phyloP scores from a whole-genome alignment of 805 yeast genomes.

The Candida ascalaphidarum region DNA sequence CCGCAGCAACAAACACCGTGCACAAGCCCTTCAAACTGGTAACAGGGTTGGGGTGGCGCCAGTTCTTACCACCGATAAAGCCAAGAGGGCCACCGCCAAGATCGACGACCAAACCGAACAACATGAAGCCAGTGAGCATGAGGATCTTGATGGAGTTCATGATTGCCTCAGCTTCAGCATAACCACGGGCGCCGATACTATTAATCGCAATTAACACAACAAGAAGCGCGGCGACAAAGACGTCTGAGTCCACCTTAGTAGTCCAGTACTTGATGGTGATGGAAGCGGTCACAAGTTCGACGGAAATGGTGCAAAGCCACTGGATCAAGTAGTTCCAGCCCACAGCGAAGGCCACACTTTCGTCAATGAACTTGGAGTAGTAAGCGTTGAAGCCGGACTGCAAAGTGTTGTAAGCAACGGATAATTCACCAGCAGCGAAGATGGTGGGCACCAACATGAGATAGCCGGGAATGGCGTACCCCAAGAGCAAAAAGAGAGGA shows the following conservation, averaged over 20 bases:
- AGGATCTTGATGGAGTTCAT: slow-evolving; percentile 17
- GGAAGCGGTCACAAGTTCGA: slow-evolving; percentile 12
- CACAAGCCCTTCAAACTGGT: slow-evolving; percentile 22
- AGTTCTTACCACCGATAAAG: slow-evolving; percentile 24
- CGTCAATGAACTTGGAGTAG: slow-evolving; percentile 24
- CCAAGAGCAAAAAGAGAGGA: slow-evolving; percentile 14
- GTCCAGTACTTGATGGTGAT: slow-evolving; percentile 12
- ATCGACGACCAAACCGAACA: slow-evolving; percentile 18
- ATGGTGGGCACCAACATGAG: slow-evolving; percentile 19
- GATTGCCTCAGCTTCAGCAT: slow-evolving; percentile 20
- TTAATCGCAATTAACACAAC: slow-evolving; percentile 13
- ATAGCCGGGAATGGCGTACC: slow-evolving; percentile 14
- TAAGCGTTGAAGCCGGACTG: slow-evolving; percentile 22
- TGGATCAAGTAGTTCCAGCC: slow-evolving; percentile 31
- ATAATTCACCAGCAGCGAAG: slow-evolving; percentile 18
- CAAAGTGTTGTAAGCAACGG: slow-evolving; percentile 16
- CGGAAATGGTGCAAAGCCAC: slow-evolving; percentile 15
- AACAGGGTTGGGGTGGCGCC: slow-evolving; percentile 22
- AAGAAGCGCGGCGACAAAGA: slow-evolving; percentile 16
- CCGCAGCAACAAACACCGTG: slow-evolving; percentile 22
- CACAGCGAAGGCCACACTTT: slow-evolving; percentile 26
- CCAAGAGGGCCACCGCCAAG: slow-evolving; percentile 8
- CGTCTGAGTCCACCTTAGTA: slow-evolving; percentile 7
- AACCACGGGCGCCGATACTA: slow-evolving; percentile 18
- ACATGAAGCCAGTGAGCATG: slow-evolving; percentile 18